phyloP scores from a whole-genome alignment of 2,329 filamentous ascomycete species.

The Fusarium palustre region DNA sequence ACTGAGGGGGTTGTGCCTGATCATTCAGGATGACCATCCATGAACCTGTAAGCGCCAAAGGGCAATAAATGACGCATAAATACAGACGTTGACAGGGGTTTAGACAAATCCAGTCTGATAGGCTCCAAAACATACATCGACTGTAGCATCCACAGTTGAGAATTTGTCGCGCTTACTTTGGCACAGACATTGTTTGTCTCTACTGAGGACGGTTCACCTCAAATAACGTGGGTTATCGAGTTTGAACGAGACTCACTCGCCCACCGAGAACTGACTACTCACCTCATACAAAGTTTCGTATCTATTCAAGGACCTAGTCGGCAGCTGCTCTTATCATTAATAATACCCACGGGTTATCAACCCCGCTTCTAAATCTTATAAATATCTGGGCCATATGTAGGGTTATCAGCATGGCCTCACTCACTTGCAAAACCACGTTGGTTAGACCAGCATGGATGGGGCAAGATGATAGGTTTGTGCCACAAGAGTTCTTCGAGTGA shows the following conservation, averaged over 20 bases:
- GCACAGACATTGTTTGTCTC: not conserved
- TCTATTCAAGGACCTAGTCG: not conserved
- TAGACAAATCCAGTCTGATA: not conserved
- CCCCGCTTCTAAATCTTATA: not conserved
- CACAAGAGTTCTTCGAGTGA: rapidly evolving
- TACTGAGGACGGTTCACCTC: not conserved
- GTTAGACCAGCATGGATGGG: not conserved
- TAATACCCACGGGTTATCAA: not conserved
- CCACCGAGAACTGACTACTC: not conserved
- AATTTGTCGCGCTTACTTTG: not conserved
- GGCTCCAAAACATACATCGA: too few species aligned
- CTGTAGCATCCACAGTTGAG: too few species aligned
- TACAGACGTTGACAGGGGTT: not conserved
- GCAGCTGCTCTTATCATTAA: not conserved
- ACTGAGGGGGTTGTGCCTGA: not conserved
- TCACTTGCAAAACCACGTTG: not conserved
- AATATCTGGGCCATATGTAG: too few species aligned
- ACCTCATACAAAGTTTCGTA: not conserved
- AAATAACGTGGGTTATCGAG: too few species aligned
- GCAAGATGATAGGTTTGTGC: not conserved
- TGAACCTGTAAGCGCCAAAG: not conserved
- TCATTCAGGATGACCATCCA: too few species aligned
- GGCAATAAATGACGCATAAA: not conserved
- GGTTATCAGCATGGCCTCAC: not conserved
- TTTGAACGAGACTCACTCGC: not conserved